Evolutionary conservation across 768 basidiomycete species (phyloP), one percentile per base, ranked within the genome.

Genomic region (Russula compacta): DNA sequence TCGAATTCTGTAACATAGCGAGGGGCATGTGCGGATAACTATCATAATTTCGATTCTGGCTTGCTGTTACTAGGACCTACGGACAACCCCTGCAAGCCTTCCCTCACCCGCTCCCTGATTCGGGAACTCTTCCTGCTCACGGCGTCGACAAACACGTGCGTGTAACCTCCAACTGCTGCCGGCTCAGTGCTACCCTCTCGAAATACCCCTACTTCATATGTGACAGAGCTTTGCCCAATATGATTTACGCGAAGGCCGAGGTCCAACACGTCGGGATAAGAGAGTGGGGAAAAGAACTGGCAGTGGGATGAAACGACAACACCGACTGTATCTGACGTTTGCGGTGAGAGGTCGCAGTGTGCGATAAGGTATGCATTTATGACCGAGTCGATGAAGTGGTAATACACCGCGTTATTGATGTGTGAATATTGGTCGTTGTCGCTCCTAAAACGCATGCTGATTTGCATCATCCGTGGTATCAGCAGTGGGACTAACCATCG

Each of bases 381-480:
- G 67, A 90, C 76, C 5, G 89, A 88, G 73, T 92, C 90, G 72
- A 91, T 88, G 58, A 89, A 77, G 67, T 87, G 86, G 69, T 89
- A 87, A 72, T 90, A 92, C 15, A 89, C 74, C 0, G 86, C 78
- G 71, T 92, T 92, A 73, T 92, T 91, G 68, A 91, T 75, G 63
- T 92, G 89, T 12, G 81, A 78, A 69, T 92, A 92, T 67, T 90
- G 88, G 75, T 92, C 89, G 67, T 91, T 92, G 77, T 92, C 89
- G 66, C 81, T 87, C 89, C 89, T 92, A 64, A n/a, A 61, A 42
- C 9, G 14, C 21, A 14, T 35, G 43, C 39, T 35, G 33, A 44
- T 54, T 44, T 42, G n/a, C 32, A 12, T 29, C 56, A 33, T 61
- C 51, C 36, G 58, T 29, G 49, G 38, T 52, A 61, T 49, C 21